Conservation (phyloP, 2,329 filamentous ascomycete species). For the Zymoseptoria passerinii region DNA sequence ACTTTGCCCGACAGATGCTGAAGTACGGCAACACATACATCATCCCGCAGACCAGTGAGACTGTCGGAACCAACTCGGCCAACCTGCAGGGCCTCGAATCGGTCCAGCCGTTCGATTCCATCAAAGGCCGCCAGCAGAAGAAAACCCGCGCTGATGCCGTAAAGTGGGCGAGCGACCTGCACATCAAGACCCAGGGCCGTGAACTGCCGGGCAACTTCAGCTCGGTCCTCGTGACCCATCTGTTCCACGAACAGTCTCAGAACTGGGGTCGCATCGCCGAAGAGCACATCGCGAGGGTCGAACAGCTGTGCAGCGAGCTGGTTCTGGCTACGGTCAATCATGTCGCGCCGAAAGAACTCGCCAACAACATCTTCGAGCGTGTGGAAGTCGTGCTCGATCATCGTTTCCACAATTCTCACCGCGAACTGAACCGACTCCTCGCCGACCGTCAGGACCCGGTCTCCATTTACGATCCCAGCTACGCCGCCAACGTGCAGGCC, state of each 20-base stretch:
- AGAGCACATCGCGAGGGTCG: conserved; percentile 32
- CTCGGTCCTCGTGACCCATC: conserved; percentile 48
- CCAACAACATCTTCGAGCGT: conserved; percentile 31
- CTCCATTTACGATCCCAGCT: conserved; percentile 34
- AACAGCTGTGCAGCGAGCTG: conserved; percentile 29
- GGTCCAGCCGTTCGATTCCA: conserved; percentile 5
- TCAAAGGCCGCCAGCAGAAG: conserved; percentile 12
- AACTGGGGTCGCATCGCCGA: conserved; percentile 43
- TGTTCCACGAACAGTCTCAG: conserved; percentile 52
- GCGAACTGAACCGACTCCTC: conserved; percentile 41
- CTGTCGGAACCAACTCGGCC: conserved; percentile 13
- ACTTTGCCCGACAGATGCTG: conserved; percentile 42
- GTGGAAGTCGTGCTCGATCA: conserved; percentile 36
- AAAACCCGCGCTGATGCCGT: conserved; percentile 34
- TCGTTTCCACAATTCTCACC: conserved; percentile 30
- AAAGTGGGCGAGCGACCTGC: conserved; percentile 51
- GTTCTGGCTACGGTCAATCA: conserved; percentile 29
- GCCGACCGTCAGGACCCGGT: conserved; percentile 34
- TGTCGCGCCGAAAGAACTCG: conserved; percentile 35
- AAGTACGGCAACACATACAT: conserved; percentile 37
- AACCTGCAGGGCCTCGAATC: conserved; percentile 13
- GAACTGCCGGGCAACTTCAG: conserved; percentile 57
- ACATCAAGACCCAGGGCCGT: conserved; percentile 42
- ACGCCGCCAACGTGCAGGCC: conserved; percentile 29
- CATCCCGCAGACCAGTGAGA: conserved; percentile 12